Base-by-base conservation (phyloP, 2,329 filamentous ascomycete genomes). In the Aspergillus unguis region DNA sequence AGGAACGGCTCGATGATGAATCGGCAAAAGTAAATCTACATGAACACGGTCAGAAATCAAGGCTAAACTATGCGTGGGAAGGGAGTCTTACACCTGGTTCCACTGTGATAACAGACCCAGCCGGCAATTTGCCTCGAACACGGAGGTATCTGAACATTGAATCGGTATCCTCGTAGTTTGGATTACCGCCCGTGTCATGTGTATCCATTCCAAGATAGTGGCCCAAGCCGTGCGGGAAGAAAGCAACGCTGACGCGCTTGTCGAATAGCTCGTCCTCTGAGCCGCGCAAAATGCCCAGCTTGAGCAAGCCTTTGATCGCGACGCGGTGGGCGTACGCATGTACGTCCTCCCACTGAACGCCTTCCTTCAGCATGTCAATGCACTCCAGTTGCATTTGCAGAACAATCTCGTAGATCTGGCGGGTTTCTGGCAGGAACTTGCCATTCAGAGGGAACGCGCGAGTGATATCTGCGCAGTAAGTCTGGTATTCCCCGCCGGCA, bases 151-250 rank as follows among this genome's bases (percentile, higher is more conserved):
- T 81, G 74, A 96, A 97, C 80, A 96, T 84, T 33, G 82, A 77
- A 68, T 99, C 92, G 54, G 81, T 76, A 67, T 99, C 94, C 6
- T 78, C 77, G 63, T 88, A 90, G 71, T 92, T 87, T 33, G 88
- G 79, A 68, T 90, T 85, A 25, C 88, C 89, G 55, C 87, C 88
- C 0, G 85, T 88, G 65, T 96, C 92, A 69, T 96, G 92, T 2
- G 91, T 95, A 68, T 96, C 92, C 80, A 96, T 86, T 57, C 92
- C 92, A 7, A 96, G 77, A 68, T 95, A 92, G 71, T 96, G 92
- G 0, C 92, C 92, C 1, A 96, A 76, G 0, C 92, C 92, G 68
- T 96, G 92, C 1, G 92, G 92, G 66, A 96, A 89, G 76, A 96
- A 96, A 1, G 91, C 92, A 26, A 87, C 85, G 64, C 88, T 92